Conservation (phyloP, 1,139 yeast genomes). For the Kodamaea plutei region DNA sequence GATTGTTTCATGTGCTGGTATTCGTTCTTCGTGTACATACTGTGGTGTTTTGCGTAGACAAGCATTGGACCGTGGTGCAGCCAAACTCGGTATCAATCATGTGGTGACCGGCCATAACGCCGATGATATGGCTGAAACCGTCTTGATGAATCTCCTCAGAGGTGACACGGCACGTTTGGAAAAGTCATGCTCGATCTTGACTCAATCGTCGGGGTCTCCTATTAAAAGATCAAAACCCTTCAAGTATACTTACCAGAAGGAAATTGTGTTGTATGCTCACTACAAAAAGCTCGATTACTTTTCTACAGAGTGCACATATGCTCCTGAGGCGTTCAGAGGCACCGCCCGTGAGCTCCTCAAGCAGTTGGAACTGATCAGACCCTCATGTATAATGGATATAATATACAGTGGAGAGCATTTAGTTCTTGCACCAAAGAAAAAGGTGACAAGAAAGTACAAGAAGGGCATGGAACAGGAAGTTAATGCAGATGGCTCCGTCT, state of each 20-base stretch:
- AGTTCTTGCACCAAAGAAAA: constrained; percentile 55
- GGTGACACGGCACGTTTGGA: constrained; percentile 96
- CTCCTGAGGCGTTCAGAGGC: constrained; percentile 98
- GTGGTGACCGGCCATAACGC: constrained; percentile 99
- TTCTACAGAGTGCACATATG: constrained; percentile 95
- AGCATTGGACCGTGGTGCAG: constrained; percentile 94
- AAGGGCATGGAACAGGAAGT: constrained; percentile 45
- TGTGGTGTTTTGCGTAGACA: constrained; percentile 97
- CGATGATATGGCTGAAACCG: constrained; percentile 98
- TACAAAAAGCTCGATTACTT: constrained; percentile 93
- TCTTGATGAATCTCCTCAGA: constrained; percentile 85
- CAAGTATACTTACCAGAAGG: constrained; percentile 94
- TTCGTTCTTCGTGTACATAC: constrained; percentile 91
- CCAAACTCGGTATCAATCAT: constrained; percentile 79
- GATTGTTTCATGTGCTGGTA: constrained; percentile 92
- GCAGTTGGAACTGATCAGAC: constrained; percentile 83
- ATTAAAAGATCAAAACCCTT: constrained; percentile 92
- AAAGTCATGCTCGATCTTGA: constrained; percentile 82
- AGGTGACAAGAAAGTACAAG: constrained; percentile 26
- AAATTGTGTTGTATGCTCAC: constrained; percentile 95
- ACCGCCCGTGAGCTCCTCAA: constrained; percentile 92
- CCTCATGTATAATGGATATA: constrained; percentile 90
- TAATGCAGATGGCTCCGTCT: constrained; percentile 58
- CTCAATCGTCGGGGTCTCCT: constrained; percentile 75
- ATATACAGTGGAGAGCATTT: constrained; percentile 92